Evolutionary conservation across 2,329 filamentous ascomycete genomes (phyloP), one percentile per base, ranked within the genome.

Genomic region (Xylaria sp.): DNA sequence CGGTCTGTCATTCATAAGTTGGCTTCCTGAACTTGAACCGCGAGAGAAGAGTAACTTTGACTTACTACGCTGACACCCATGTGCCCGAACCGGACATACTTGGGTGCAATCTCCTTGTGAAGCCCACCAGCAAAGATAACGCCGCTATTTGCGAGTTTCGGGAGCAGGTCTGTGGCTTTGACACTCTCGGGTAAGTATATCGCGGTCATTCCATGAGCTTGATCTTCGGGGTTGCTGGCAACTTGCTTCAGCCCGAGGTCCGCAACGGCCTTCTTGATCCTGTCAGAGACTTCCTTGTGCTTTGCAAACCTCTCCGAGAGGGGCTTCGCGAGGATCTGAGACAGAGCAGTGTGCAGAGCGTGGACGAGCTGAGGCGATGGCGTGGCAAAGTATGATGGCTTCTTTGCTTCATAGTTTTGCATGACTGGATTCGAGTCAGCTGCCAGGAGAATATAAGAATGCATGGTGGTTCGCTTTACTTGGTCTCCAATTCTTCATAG

Each of bases 391-490:
- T 99, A 99, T 1, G 94, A 97, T 46, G 96, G 90, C 85, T 98
- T 99, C 86, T 94, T 94, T 72, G 94, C 93, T 84, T 99, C 96
- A 82, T 99, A 99, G 84, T 98, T 98, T 84, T 96, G 90, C 95
- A 99, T 98, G 82, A 99, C 92, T 93, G 49, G 43, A n/a, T 10
- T 23, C 3, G 36, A 43, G 66, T 78, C 33, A 78, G 74, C 52
- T 67, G 13, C 25, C 6, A 10, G 28, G 49, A 18, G 20, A n/a
- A 56, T 4, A 9, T n/a, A 18, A 43, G 12, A 23, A 63, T 2
- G 15, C 8, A 33, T 15, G 25, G 56, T 56, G 8, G 9, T 58
- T 55, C 36, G n/a, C 62, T 88, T 77, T 86, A 93, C 91, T 96
- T 56, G 95, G 95, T 66, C 94, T 85, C 96, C 96, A 99, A 83